These are phyloP conservation scores for Suillus subluteus DNA, from an alignment of 768 basidiomycete species.

Conservation along the genomic window DNA sequence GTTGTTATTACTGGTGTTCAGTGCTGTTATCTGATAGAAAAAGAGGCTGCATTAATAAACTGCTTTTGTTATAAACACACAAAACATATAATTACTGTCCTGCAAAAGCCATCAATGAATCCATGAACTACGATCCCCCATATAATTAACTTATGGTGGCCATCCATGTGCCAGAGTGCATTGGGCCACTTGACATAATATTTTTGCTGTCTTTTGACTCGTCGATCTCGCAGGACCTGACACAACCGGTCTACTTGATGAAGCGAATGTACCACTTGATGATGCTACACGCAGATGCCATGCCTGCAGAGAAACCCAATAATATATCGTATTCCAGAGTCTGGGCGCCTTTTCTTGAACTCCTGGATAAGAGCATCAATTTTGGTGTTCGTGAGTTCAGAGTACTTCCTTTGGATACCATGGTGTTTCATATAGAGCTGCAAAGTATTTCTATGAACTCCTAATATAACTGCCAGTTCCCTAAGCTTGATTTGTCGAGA, in stretches of 20 bases:
- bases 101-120: neutral
- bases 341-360: neutral
- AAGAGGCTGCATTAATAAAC: slow-evolving; percentile 10
- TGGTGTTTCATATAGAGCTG: neutral
- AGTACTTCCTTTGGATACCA: neutral
- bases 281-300: neutral
- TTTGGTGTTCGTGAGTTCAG: neutral
- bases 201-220: neutral
- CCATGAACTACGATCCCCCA: slow-evolving; percentile 4
- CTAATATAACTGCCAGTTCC: neutral
- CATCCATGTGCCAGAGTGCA: neutral
- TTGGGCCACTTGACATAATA: neutral
- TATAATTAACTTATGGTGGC: neutral
- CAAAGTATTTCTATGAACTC: neutral
- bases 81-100: neutral
- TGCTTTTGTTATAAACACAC: neutral
- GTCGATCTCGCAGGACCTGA: neutral
- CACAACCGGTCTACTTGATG: neutral
- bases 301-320: neutral
- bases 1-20: slow-evolving; percentile 34
- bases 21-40: slow-evolving; percentile 28
- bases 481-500: no score
- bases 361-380: neutral
- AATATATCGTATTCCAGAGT: neutral
- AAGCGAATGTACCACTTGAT: neutral